A percentile compares a stretch with the other conserved stretches of the same genome.
These are phyloP conservation scores for Nephelium lappaceum DNA, from an alignment of 345 rosid species.

Conservation along the genomic window DNA sequence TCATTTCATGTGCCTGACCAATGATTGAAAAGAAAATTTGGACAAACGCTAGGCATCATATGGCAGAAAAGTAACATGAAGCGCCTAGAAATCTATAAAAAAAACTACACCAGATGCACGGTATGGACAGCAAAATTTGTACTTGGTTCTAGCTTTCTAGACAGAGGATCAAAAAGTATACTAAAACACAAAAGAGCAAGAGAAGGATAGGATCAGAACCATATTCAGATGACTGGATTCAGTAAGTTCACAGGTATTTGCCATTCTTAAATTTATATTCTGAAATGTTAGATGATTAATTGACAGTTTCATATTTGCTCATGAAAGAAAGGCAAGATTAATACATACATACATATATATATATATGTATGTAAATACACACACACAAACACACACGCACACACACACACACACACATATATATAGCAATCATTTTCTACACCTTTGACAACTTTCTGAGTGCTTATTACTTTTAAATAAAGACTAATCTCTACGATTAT, in stretches of 20 bases:
- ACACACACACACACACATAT: too few species aligned
- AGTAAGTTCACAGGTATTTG: not conserved
- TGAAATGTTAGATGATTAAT: not conserved
- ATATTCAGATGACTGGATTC: not conserved
- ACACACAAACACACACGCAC: too few species aligned
- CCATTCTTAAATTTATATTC: not conserved
- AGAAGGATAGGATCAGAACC: not conserved
- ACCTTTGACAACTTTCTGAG: not conserved
- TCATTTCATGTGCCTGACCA: conserved; percentile 41
- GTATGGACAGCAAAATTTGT: not conserved
- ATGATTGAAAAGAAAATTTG: conserved; percentile 17
- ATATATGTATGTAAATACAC: too few species aligned
- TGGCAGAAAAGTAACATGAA: not conserved
- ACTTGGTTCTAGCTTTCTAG: not conserved
- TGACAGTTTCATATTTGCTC: not conserved
- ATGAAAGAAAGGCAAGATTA: not conserved
- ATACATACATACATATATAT: too few species aligned
- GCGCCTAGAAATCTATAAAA: not conserved
- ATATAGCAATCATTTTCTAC: not conserved
- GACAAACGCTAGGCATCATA: not conserved
- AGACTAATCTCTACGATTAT: not conserved
- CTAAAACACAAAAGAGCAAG: not conserved
- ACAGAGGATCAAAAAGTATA: not conserved
- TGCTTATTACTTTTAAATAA: not conserved
- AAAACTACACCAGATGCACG: not conserved